These are phyloP conservation scores for Aspergillus pseudoterreus DNA, from an alignment of 2,329 filamentous ascomycete genomes.

Conservation along the genomic window DNA sequence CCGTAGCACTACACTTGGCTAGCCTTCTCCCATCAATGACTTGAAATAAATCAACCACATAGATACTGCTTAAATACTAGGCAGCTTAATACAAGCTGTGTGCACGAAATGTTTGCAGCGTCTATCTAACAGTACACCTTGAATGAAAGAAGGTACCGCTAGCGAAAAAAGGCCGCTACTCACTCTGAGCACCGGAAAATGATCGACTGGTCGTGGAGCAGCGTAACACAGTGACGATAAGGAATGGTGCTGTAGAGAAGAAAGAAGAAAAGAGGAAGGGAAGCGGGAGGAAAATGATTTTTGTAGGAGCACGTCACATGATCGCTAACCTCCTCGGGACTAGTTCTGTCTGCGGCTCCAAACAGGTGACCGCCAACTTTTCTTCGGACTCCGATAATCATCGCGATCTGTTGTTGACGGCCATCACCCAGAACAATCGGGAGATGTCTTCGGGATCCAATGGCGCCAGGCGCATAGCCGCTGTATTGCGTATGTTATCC, in stretches of 20 bases:
- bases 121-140: conserved; percentile 97
- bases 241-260: conserved; percentile 67
- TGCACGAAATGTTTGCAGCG: conserved; percentile 67
- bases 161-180: conserved; percentile 87
- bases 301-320: conserved; percentile 17
- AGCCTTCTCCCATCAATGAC: not conserved
- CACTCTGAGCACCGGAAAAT: conserved; percentile 85
- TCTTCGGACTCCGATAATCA: conserved; percentile 19
- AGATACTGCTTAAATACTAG: no score
- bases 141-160: conserved; percentile 76
- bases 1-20: not conserved
- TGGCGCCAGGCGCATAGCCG: conserved; percentile 38
- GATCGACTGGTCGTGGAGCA: conserved; percentile 74
- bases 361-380: conserved; percentile 39
- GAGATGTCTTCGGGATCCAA: conserved; percentile 40
- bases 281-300: conserved; percentile 22
- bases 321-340: conserved; percentile 19
- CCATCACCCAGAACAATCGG: conserved; percentile 14
- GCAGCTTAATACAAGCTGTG: not conserved
- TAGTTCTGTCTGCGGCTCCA: conserved; percentile 19
- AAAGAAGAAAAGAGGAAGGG: conserved; percentile 35
- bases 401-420: conserved; percentile 13
- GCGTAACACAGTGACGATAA: conserved; percentile 86
- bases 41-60: no score
- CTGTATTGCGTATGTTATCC: conserved; percentile 34